These are phyloP conservation scores for Candida anutae DNA, from an alignment of 1,139 yeast genomes.

Conservation along the genomic window DNA sequence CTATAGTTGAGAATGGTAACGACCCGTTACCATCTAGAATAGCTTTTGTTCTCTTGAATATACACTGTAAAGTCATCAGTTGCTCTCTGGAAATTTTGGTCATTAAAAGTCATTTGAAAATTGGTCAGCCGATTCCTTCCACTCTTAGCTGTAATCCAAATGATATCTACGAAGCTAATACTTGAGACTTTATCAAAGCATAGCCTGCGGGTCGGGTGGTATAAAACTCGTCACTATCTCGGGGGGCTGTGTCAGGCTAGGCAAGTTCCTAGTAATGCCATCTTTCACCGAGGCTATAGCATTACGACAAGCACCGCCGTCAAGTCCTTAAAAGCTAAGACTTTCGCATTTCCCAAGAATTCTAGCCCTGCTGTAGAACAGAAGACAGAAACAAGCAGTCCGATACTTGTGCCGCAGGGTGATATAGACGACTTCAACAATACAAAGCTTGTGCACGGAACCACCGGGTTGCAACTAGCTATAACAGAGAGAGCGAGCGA, in stretches of 20 bases:
- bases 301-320: background rate
- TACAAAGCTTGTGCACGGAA: slow-evolving; percentile 27
- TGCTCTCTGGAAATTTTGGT: too few relatives aligned
- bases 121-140: too few relatives aligned
- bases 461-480: slow-evolving; percentile 29
- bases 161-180: too few relatives aligned
- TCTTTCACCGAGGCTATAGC: too few relatives aligned
- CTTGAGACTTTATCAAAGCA: too few relatives aligned
- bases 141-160: too few relatives aligned
- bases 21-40: too few relatives aligned
- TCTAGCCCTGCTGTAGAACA: slow-evolving; percentile 1
- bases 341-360: slow-evolving; percentile 15
- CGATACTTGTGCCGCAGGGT: slow-evolving; percentile 12
- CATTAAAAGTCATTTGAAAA: too few relatives aligned
- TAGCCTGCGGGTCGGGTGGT: too few relatives aligned
- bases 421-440: slow-evolving; percentile 22
- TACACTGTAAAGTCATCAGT: too few relatives aligned
- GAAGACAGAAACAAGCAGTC: slow-evolving; percentile 1
- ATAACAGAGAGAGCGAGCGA: slow-evolving; percentile 34
- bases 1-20: too few relatives aligned
- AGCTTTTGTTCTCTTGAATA: too few relatives aligned
- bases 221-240: background rate
- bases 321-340: background rate
- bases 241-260: background rate
- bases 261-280: background rate